Conservation (phyloP, 768 basidiomycete genomes). For the Leccinellum rugosiceps region DNA sequence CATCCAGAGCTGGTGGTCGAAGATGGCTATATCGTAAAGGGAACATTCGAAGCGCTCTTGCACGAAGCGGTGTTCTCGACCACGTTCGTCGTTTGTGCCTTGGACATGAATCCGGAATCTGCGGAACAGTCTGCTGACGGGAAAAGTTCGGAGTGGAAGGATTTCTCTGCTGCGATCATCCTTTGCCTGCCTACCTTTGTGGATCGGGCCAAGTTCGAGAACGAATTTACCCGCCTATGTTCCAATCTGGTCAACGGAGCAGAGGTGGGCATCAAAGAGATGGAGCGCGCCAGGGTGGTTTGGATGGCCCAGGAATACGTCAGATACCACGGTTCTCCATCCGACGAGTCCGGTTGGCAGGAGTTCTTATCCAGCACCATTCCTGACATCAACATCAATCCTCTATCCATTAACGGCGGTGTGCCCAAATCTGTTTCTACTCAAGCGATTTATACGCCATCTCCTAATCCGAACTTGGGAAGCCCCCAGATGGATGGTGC, state of each 20-base stretch:
- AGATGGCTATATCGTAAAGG: conserved; percentile 50
- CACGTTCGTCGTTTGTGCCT: conserved; percentile 41
- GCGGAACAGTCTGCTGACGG: conserved; percentile 18
- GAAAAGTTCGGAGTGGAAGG: conserved; percentile 47
- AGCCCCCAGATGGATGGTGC: conserved; percentile 16
- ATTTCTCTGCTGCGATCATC: conserved; percentile 59
- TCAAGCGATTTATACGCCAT: conserved; percentile 50
- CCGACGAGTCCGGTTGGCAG: conserved; percentile 53
- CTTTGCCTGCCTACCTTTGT: conserved; percentile 58
- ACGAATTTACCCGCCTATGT: conserved; percentile 67
- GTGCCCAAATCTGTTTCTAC: conserved; percentile 48
- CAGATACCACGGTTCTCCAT: conserved; percentile 51
- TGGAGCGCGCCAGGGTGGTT: conserved; percentile 44
- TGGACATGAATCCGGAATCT: conserved; percentile 15
- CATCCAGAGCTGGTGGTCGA: conserved; percentile 65
- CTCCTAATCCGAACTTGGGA: conserved; percentile 40
- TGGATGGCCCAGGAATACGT: conserved; percentile 72
- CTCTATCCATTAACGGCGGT: conserved; percentile 23
- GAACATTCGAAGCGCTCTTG: conserved; percentile 73
- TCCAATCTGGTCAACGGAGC: conserved; percentile 61
- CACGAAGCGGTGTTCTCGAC: conserved; percentile 84
- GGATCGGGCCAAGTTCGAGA: conserved; percentile 57
- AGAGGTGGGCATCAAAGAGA: conserved; percentile 35
- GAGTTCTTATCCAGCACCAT: conserved; percentile 53
- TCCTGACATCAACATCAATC: conserved; percentile 36